Base-by-base conservation (phyloP, 2,329 filamentous ascomycete genomes). In the Sporothrix luriei region DNA sequence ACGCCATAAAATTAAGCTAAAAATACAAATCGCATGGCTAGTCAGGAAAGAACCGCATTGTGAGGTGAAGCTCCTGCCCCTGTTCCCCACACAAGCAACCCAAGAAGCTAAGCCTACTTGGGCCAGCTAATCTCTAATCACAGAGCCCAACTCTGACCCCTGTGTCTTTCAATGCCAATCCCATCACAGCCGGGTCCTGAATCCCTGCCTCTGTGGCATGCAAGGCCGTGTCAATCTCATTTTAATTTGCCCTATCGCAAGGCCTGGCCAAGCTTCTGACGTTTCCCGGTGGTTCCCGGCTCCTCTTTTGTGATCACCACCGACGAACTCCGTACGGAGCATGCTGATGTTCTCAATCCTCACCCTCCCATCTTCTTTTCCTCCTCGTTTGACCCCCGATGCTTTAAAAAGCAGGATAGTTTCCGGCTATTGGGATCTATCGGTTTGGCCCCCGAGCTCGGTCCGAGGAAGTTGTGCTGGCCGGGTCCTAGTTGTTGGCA, bases 101-200 rank as follows among this genome's bases (percentile, higher is more conserved):
- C 24, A 33, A 52, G 38, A 66, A 66, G 43, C 49, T 66, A 66
- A 46, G 26, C 64, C 48, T 52, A 43, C 64, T 66, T 66, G 64
- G 48, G 64, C 62, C 62, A 66, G 9, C 62, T 64, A 64, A 64
- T 49, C 38, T 7, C 62, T 64, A 64, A 64, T 49, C 38, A 59
- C 43, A 61, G 33, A 59, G 7, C 24, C 29, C 19, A 21, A 5
- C 14, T 16, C 49, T 24, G 5, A n/a, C 19, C 49, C 49, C 43
- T 48, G 43, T 48, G 6, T 33, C 33, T 46, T 46, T 16, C 43
- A 48, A 33, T 33, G 33, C 33, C 6, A 33, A 33, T 33, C 33
- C 5, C 33, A 33, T 9, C 1, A 33, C 4, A 33, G 33, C 9
- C 33, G 33, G 33, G 3, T 33, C 29, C 29, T 33, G 29, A 6